Conservation (phyloP, 176 grass and related monocot genomes). For the Lolium perenne region DNA sequence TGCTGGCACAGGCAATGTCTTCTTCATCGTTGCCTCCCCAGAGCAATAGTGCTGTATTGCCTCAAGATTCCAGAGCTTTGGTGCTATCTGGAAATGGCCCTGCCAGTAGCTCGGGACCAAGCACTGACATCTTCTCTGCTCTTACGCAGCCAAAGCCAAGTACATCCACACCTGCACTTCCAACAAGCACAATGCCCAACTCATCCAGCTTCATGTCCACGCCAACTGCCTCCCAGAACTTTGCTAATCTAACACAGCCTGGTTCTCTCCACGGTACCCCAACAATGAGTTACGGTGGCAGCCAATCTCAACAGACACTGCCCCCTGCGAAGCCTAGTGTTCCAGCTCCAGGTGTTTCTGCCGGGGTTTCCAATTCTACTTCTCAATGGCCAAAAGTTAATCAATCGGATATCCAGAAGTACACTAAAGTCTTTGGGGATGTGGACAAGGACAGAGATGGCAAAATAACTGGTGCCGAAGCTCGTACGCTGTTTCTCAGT, state of each 20-base stretch:
- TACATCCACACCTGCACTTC: slow-evolving; percentile 41
- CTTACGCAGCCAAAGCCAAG: slow-evolving; percentile 60
- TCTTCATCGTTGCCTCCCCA: slow-evolving; percentile 66
- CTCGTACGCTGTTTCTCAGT: slow-evolving; percentile 93
- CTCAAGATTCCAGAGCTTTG: slow-evolving; percentile 61
- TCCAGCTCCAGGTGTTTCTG: slow-evolving; percentile 49
- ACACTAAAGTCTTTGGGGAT: slow-evolving; percentile 91
- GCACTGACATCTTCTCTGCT: slow-evolving; percentile 72
- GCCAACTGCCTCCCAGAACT: slow-evolving; percentile 61
- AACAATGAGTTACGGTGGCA: slow-evolving; percentile 40
- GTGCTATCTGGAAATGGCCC: slow-evolving; percentile 78
- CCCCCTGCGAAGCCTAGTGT: slow-evolving; percentile 45
- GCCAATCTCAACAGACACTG: slow-evolving; percentile 70
- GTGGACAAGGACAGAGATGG: slow-evolving; percentile 97
- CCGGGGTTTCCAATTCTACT: slow-evolving; percentile 57
- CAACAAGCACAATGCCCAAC: slow-evolving; percentile 35
- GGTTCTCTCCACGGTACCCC: slow-evolving; percentile 58
- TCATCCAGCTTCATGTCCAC: slow-evolving; percentile 53
- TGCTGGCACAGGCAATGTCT: slow-evolving; percentile 53
- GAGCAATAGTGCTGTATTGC: slow-evolving; percentile 51
- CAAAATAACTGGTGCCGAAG: slow-evolving; percentile 92
- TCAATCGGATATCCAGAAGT: slow-evolving; percentile 94
- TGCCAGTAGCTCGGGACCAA: slow-evolving; percentile 61
- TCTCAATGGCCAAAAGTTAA: slow-evolving; percentile 94
- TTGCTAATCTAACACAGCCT: slow-evolving; percentile 57